Evolutionary conservation across 2,329 filamentous ascomycete species (phyloP), one percentile per base, ranked within the genome.

Genomic region (Escovopsis sp.): DNA sequence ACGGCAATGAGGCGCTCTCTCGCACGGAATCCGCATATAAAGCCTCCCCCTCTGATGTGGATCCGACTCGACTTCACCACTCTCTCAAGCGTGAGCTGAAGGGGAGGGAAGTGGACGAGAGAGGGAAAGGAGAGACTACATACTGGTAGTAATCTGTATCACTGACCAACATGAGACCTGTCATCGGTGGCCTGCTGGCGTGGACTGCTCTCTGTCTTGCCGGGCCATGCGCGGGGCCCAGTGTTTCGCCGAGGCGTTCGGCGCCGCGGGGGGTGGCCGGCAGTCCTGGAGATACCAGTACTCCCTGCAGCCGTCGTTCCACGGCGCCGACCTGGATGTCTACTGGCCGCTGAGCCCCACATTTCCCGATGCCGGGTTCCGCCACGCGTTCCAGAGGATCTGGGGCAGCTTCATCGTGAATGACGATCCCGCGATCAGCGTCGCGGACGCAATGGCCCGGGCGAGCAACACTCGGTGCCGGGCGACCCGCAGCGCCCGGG

Each of bases 201-300:
- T 36, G 15, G 35, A n/a, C 35, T 7, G 35, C 12, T n/a, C 35
- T 15, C 35, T 19, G 15, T n/a, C 35, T 36, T n/a, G 11, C 35
- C 28, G 28, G 28, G 10, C 28, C 1, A 12, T 38, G 26, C 15
- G 15, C 30, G 19, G 38, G 8, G 7, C 11, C 0, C 75, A 75
- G 54, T 76, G 71, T 72, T 56, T 75, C 43, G 65, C 67, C 2
- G 59, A 67, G 33, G 69, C 68, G 3, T 76, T 64, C 45, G 51
- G 59, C 41, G 38, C 47, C 9, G 28, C 6, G 28, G 6, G 10
- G 28, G 48, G 48, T 12, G 51, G 43, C 12, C 55, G 57, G 3
- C 46, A 59, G 28, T 58, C 60, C 4, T 72, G 63, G 58, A 66
- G 66, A 36, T 72, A 71, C 49, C 69, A 73, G 48, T 72, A 64